These are phyloP conservation scores for Lactarius vividus DNA, from an alignment of 768 basidiomycete genomes.

Conservation along the genomic window DNA sequence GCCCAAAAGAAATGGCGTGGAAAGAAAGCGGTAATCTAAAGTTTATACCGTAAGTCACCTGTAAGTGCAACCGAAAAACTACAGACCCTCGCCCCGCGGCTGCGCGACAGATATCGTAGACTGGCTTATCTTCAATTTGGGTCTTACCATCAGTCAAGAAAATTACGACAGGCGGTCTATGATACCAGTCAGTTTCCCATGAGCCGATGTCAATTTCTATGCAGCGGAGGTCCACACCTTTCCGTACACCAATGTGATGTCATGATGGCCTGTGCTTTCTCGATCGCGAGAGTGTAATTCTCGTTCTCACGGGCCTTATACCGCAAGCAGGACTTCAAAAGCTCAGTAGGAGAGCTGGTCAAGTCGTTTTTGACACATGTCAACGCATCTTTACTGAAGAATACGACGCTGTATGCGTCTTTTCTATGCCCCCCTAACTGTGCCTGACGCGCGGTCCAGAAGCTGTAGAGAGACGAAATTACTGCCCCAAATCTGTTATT, in stretches of 20 bases:
- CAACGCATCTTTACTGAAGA: conserved; percentile 38
- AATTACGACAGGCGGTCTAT: conserved; percentile 48
- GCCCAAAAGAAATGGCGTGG: conserved; percentile 56
- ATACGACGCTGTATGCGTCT: conserved; percentile 55
- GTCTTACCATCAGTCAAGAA: conserved; percentile 59
- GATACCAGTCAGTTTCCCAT: conserved; percentile 17
- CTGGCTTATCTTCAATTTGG: conserved; percentile 35
- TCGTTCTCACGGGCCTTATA: conserved; percentile 40
- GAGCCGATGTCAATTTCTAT: not conserved
- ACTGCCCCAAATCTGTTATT: conserved; percentile 59
- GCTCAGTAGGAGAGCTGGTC: conserved; percentile 41
- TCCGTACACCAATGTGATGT: conserved; percentile 48
- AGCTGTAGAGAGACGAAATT: conserved; percentile 50
- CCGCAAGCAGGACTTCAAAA: conserved; percentile 40
- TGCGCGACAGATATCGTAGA: conserved; percentile 42
- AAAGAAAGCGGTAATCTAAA: conserved; percentile 54
- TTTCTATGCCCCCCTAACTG: conserved; percentile 35
- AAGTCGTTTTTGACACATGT: conserved; percentile 45
- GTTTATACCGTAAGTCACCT: not conserved
- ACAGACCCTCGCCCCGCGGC: conserved; percentile 45
- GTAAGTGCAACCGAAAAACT: not conserved
- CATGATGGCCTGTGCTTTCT: conserved; percentile 39
- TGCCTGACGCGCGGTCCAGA: conserved; percentile 46
- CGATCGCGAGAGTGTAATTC: conserved; percentile 43
- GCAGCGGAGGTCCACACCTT: conserved; percentile 34